phyloP scores from a whole-genome alignment of 441 rosid species.

The Jatropha multifida region DNA sequence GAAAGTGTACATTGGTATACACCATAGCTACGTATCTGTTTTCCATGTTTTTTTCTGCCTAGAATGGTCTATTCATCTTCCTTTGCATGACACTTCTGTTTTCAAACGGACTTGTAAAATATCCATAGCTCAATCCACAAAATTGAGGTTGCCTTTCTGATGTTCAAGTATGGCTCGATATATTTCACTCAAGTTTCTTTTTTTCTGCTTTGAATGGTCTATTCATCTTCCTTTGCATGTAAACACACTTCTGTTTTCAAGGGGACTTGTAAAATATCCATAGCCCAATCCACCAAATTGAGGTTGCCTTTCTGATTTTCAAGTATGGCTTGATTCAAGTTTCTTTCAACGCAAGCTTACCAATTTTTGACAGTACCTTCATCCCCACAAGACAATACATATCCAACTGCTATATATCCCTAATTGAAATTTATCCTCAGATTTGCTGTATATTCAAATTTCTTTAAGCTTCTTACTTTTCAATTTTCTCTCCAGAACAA shows the following conservation, averaged over 20 bases:
- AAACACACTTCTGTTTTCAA: not conserved
- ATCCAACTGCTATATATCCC: not conserved
- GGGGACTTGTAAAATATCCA: not conserved
- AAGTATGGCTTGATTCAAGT: not conserved
- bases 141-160: not conserved
- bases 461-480: constrained; percentile 5
- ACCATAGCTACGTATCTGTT: not conserved
- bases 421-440: constrained; percentile 6
- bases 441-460: not conserved
- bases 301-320: not conserved
- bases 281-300: not conserved
- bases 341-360: not conserved
- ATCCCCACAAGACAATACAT: not conserved
- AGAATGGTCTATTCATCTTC: not conserved
- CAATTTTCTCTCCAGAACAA: constrained; percentile 53
- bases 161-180: not conserved
- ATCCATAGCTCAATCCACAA: not conserved
- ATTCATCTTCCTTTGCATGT: not conserved
- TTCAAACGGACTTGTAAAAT: not conserved
- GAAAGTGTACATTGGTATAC: not conserved
- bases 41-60: not conserved
- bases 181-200: not conserved
- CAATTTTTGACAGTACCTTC: not conserved
- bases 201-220: not conserved
- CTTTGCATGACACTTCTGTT: not conserved